Evolutionary conservation across 2,329 filamentous ascomycete species (phyloP), one percentile per base, ranked within the genome.

Genomic region (Aspergillus fumigatus): DNA sequence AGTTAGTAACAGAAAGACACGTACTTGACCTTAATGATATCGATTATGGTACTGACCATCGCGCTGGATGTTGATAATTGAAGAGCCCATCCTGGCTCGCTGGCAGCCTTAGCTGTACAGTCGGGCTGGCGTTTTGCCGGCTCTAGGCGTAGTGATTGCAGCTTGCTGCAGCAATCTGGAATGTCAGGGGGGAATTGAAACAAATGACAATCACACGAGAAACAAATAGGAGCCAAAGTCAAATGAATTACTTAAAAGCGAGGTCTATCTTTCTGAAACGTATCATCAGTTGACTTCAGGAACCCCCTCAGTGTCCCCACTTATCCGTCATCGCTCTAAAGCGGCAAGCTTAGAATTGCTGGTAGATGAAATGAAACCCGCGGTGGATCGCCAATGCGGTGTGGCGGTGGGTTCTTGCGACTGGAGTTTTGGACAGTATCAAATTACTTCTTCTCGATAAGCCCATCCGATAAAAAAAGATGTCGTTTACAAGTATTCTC

Each of bases 21-120:
- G 40, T 43, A 40, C 25, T 21, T 53, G n/a, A 23, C 17, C 53
- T n/a, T 47, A 52, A 52, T 26, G 8, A 27, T 48, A 7, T 23
- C 52, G 21, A 45, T 53, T 43, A 35, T 27, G 54, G 3, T 53
- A 67, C 83, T 74, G 76, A 90, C 88, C 81, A 63, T 90, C 86
- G 67, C 87, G 88, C 81, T 96, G 91, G 69, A 92, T 86, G 71
- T 92, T 86, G 70, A 96, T 88, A 68, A 92, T 84, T 63, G 92
- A 96, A 75, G 88, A 80, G 68, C 85, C 88, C 91, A 96, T 96
- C 68, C 75, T 86, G 80, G 75, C 73, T 72, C 65, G 65, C 64
- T 63, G 65, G 68, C 66, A 69, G 68, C 66, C 64, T 66, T 64
- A 61, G 59, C 59, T 62, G 62, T 64, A 60, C 60, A 41, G 32